Evolutionary conservation across 23 red algal genomes (phyloP), one percentile per base, ranked within the genome.

Genomic region (Agarophyton chilense): DNA sequence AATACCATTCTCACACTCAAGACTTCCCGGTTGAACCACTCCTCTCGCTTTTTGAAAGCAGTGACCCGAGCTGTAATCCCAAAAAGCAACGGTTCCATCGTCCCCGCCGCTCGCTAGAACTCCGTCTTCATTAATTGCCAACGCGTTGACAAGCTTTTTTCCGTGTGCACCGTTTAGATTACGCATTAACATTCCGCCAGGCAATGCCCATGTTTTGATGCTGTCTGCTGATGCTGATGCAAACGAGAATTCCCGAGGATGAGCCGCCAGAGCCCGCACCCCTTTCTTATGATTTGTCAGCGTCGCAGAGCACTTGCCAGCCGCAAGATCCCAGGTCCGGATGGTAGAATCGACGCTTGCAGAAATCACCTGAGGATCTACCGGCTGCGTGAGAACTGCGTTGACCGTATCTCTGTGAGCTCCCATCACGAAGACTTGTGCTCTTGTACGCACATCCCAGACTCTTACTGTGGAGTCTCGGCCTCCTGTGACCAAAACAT

Each of bases 281-380:
- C 95, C 95, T 64, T 94, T 98, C 72, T 93, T 98, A 40, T 98
- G 95, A 70, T 98, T 87, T 26, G 95, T 98, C 13, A 98, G 90
- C 17, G 90, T 98, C n/a, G 90, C 65, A 32, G 50, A 79, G 56
- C 90, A 92, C 40, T 73, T 81, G 21, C 90, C 95, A 25, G 95
- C 95, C 1, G 95, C 90, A 10, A 98, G 95, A 86, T 98, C 95
- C 95, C 95, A 98, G 24, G 88, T 81, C n/a, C 94, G 78, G 43
- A 98, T 87, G 9, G 91, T 98, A 3, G 67, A 51, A 74, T 98
- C 95, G 36, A 92, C 95, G 21, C 90, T 94, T 32, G 79, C 86
- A 1, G 95, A 93, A 29, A 98, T 71, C 22, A 98, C 45, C 61
- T 98, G 90, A 24, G 95, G 95, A 60, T 98, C 95, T 7, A 80